Base-by-base conservation (phyloP, 73 alveolate genomes). In the Paraurostyla sp. region DNA sequence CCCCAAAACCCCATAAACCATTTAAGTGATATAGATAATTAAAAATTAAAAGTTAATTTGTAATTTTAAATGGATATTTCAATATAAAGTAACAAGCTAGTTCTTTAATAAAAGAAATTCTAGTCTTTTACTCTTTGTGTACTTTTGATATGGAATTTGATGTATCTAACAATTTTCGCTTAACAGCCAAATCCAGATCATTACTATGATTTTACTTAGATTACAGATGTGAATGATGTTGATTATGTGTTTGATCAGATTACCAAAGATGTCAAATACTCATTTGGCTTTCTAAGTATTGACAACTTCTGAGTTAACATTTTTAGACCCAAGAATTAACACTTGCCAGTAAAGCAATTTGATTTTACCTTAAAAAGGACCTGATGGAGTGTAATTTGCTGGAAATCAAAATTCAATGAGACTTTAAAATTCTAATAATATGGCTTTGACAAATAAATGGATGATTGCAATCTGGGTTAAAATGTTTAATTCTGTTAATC, bases 401-500 rank as follows among this genome's bases (percentile, higher is more conserved):
- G 38, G 40, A 69, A 18, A 11, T 18, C 4, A 9, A n/a, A 43
- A 69, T 18, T 69, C 84, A 4, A 25, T 69, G 27, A 23, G 84
- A 13, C 15, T 69, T n/a, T 9, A 69, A 43, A 41, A 69, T 43
- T 25, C 60, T n/a, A 35, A 9, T 30, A 69, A 69, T 25, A 7
- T 69, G 38, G 32, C 29, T 18, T 6, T 69, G 59, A 29, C 41
- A n/a, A 40, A 40, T 13, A 69, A 29, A 29, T 69, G 27, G 33
- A 4, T 36, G 63, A 41, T 69, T 6, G 84, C 63, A n/a, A 36
- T 69, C 18, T 69, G 84, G 84, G 32, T 69, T 13, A 69, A 69
- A 20, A 20, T 13, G 22, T 46, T 46, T 20, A 20, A 13, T 20
- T 13, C 22, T 46, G 58, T 46, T 13, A 13, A 13, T 15, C 13